Base-by-base conservation (phyloP, 495 filamentous ascomycete genomes). In the Xylaria venustula region DNA sequence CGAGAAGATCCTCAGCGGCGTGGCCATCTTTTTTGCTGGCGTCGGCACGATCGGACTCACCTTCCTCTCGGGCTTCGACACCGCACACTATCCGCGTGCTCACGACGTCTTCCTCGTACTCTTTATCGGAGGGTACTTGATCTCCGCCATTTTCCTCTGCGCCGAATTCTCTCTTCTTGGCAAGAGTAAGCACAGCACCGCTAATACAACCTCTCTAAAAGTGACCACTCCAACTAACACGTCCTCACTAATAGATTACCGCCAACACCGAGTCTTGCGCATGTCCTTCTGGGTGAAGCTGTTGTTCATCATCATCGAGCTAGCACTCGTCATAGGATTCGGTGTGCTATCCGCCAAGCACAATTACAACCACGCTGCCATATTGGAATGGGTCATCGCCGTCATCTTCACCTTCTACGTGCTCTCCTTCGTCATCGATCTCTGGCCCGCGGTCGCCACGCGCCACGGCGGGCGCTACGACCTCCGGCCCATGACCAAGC, bases 341-440 rank as follows among this genome's bases (percentile, higher is more conserved):
- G 79, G 78, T 3, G 65, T 77, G 3, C 74, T 74, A 63, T 76
- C 69, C 26, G 74, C 74, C 40, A 69, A 55, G n/a, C 20, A 50
- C 0, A 60, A 75, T 53, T 77, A 81, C 60, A 83, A 90, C 70
- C 60, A 75, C 1, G 85, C 79, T 15, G 87, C 87, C 0, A 76
- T 88, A 15, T 69, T 90, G 30, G 79, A 81, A 69, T 97, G 93
- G 93, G 62, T 87, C 53, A 88, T 98, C 61, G 87, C 92, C 22
- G 87, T 98, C 65, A 79, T 97, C 62, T 98, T 96, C 77, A 92
- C 88, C 9, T 89, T 91, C 67, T 97, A 95, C 72, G 79, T 96
- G 42, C 82, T 96, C 48, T 92, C 90, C 40, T 98, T 96, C 77
- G 84, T 89, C 54, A 77, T 98, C 67, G 94, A 98, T 71, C 80